A percentile compares a stretch with the other conserved stretches of the same genome.
phyloP scores from a whole-genome alignment of 2,329 filamentous ascomycete genomes.

The Diaporthe ampelina region DNA sequence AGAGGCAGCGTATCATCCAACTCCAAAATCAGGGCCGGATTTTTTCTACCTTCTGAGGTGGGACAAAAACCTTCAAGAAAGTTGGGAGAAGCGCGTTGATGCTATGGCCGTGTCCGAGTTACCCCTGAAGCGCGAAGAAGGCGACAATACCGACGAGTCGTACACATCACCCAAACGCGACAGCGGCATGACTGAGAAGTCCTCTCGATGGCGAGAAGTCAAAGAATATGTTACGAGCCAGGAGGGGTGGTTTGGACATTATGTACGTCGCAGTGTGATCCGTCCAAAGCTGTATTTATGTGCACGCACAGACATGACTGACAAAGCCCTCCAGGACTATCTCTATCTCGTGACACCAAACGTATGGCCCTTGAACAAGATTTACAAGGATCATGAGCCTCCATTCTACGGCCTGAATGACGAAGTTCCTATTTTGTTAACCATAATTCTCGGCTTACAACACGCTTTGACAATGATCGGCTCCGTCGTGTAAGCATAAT shows the following conservation, averaged over 20 bases:
- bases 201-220: slow-evolving; percentile 7
- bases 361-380: slow-evolving; percentile 74
- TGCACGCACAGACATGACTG: slow-evolving; percentile 16
- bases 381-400: slow-evolving; percentile 60
- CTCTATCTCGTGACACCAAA: slow-evolving; percentile 55
- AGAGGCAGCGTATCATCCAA: slow-evolving; percentile 12
- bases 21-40: background rate
- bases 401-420: slow-evolving; percentile 81
- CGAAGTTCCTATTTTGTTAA: slow-evolving; percentile 76
- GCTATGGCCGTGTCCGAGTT: slow-evolving; percentile 8
- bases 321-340: slow-evolving; percentile 50
- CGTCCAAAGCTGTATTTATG: background rate
- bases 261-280: slow-evolving; percentile 47
- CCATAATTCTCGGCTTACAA: slow-evolving; percentile 76
- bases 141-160: slow-evolving; percentile 26
- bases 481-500: slow-evolving; percentile 53
- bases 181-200: slow-evolving; percentile 3
- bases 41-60: background rate
- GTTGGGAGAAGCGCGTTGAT: background rate
- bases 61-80: background rate
- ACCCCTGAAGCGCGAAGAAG: slow-evolving; percentile 20
- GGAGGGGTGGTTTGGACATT: slow-evolving; percentile 56
- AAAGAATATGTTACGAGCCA: slow-evolving; percentile 49
- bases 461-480: slow-evolving; percentile 78
- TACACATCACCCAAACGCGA: slow-evolving; percentile 4